Base-by-base conservation (phyloP, 495 filamentous ascomycete species). In the Penicillium robsamsonii region DNA sequence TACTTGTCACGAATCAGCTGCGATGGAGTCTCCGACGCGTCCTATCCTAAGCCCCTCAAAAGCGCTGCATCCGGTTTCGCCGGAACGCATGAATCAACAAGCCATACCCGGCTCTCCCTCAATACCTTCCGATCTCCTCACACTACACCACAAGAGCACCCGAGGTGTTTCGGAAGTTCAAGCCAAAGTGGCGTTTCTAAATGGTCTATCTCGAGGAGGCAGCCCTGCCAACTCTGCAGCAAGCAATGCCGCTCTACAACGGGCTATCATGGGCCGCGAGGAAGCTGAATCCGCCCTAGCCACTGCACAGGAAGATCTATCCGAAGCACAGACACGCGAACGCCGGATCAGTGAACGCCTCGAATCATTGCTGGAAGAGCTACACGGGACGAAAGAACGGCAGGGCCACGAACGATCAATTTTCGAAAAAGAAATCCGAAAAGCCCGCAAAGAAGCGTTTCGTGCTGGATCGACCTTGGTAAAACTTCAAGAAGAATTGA, bases 401-500 rank as follows among this genome's bases (percentile, higher is more conserved):
- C 81, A 90, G 60, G 81, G 80, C 15, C 85, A 91, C 64, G 86
- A 89, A 53, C 79, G 87, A 66, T 66, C 83, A 22, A 71, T 91
- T 25, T 93, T 88, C 75, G 90, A 95, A 70, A 95, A 94, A 63
- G 91, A 95, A 66, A 85, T 93, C 35, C 76, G 88, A 44, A 84
- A 87, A 46, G 83, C 87, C n/a, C 78, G 88, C 30, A 95, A 93
- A 69, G 90, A 94, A 62, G 86, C 87, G 0, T 95, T 91, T 75
- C 93, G 90, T 47, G 83, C 87, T 4, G 89, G 90, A 12, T 92
- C 89, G 13, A 73, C 77, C 3, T 65, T 90, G 13, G 86, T 94
- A 20, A 91, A 95, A 63, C 61, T 86, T 12, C 91, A 95, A 65
- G 90, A 95, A 58, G 90, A 96, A 62, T 72, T 93, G 53, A 92